phyloP scores from a whole-genome alignment of 2,329 filamentous ascomycete genomes.

The Colletotrichum sp. region DNA sequence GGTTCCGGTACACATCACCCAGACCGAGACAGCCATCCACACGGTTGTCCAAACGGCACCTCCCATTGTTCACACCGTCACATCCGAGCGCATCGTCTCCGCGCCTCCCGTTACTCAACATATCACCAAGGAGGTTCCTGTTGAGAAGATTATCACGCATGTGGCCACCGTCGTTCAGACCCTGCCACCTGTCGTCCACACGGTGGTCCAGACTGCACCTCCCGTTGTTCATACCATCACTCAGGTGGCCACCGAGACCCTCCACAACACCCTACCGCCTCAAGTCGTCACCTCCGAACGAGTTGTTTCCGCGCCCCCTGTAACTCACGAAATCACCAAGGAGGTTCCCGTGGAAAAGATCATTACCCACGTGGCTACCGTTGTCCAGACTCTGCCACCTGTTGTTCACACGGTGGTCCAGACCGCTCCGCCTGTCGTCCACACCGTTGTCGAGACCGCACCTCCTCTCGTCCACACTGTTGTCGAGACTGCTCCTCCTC shows the following conservation, averaged over 20 bases:
- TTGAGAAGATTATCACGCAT: background rate
- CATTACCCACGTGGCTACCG: background rate
- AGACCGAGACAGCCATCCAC: background rate
- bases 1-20: background rate
- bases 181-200: background rate
- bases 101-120: background rate
- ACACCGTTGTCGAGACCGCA: background rate
- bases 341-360: background rate
- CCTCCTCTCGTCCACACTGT: background rate
- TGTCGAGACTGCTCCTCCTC: background rate
- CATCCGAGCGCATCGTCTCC: background rate
- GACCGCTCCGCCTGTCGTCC: too few species aligned
- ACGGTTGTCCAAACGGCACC: background rate
- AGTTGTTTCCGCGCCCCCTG: background rate
- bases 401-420: background rate
- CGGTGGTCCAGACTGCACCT: background rate
- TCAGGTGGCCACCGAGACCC: background rate
- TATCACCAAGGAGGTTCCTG: background rate
- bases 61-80: background rate
- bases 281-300: background rate
- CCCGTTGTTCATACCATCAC: background rate
- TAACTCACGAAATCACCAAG: background rate
- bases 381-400: background rate
- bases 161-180: background rate
- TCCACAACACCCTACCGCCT: conserved; percentile 6